Evolutionary conservation across 805 yeast species (phyloP), one percentile per base, ranked within the genome.

Genomic region (Kuraishia cidri): DNA sequence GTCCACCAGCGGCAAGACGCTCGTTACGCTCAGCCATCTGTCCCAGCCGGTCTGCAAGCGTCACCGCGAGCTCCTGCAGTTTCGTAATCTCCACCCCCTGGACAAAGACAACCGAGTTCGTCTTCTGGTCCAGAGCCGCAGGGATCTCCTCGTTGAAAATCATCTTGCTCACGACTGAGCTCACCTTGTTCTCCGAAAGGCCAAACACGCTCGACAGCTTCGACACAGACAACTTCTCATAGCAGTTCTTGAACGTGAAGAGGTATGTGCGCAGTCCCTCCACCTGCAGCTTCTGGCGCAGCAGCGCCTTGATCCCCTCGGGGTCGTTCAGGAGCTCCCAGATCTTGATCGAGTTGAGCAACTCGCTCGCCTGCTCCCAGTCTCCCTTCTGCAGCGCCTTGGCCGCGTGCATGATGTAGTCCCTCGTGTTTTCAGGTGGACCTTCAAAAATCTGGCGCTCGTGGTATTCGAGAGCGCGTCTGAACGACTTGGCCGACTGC

Each of bases 381-480:
- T 90, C 85, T 44, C 97, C 96, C 46, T 72, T 72, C 54, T 83
- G 84, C 58, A 92, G 74, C 21, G 85, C 75, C 60, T 79, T 79
- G 26, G 97, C 94, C 31, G 97, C 95, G 56, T 83, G 84, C 70
- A 90, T 79, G 46, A 92, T 79, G 60, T 75, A 84, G 58, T 92
- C 99, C 50, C 94, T 80, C 29, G 94, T 83, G 56, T 88, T 85
- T 63, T 92, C 98, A 34, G 97, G 95, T 30, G 98, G 98, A 28
- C 97, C 98, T 41, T 86, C 85, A 69, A 90, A 92, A 37, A 81
- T 81, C 58, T 88, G 95, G 60, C 90, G 81, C 54, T 88, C 96
- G 52, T 84, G 87, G 65, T 80, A 83, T 56, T 92, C 97, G 45
- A 92, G 71, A 56, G 83, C 75, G 54, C 94, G 78, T 61, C 90